Evolutionary conservation across 176 grass and related monocot genomes (phyloP).

Genomic region (Aegilops speltoides): DNA sequence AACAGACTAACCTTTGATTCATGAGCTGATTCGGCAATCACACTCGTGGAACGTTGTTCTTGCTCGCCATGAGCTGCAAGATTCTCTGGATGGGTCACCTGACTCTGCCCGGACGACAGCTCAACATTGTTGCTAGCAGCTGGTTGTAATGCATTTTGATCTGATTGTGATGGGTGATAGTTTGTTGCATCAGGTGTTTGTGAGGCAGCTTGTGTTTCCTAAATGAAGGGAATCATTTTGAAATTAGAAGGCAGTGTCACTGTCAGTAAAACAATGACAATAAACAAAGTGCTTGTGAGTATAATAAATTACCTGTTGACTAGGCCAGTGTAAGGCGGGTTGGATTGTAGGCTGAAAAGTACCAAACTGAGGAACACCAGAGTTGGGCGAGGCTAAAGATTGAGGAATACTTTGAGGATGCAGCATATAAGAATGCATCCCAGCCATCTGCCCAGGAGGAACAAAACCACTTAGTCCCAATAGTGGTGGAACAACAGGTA

Average conservation of each 20-base stretch:
- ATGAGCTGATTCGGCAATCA: conserved; percentile 34
- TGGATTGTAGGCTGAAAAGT: conserved; percentile 49
- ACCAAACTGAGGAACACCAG: conserved; percentile 60
- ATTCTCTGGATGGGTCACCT: conserved; percentile 50
- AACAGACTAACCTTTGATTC: conserved; percentile 56
- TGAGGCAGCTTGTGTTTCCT: conserved; percentile 49
- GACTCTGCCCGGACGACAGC: conserved; percentile 42
- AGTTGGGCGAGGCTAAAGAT: conserved; percentile 54
- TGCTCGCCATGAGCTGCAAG: conserved; percentile 35
- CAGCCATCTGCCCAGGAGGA: conserved; percentile 51
- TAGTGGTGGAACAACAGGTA: conserved; percentile 53
- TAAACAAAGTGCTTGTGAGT: background rate
- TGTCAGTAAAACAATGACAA: conserved; percentile 1
- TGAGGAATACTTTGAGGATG: conserved; percentile 70
- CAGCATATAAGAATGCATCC: conserved; percentile 73
- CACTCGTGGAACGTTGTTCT: conserved; percentile 37
- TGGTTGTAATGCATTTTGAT: conserved; percentile 45
- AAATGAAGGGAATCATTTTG: conserved; percentile 27
- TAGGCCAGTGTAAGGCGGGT: conserved; percentile 46
- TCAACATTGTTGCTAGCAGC: conserved; percentile 35
- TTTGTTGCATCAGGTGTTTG: conserved; percentile 53
- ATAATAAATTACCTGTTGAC: conserved; percentile 43
- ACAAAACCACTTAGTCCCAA: conserved; percentile 56
- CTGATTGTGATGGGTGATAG: conserved; percentile 58
- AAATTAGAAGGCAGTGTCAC: background rate